phyloP scores from a whole-genome alignment of 202 grass and related monocot species.

The Carex arenaria region DNA sequence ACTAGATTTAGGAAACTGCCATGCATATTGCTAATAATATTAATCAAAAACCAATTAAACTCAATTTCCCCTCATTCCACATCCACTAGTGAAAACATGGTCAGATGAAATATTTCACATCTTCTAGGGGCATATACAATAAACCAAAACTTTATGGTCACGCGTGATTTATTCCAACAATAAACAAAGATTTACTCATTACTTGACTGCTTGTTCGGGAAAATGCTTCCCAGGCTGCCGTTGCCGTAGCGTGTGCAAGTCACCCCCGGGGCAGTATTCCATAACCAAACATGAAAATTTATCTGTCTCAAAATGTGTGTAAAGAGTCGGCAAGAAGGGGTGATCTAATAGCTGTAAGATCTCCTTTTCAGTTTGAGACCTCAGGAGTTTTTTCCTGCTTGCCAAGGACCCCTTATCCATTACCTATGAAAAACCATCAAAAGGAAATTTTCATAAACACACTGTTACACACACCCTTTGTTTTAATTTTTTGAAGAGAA shows the following conservation, averaged over 20 bases:
- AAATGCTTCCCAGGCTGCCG: constrained; percentile 84
- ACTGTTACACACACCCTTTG: too few species aligned
- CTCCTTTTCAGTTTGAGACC: constrained; percentile 83
- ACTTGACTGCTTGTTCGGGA: constrained; percentile 91
- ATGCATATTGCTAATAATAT: background rate
- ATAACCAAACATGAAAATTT: constrained; percentile 89
- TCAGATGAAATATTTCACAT: background rate
- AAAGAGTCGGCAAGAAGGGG: constrained; percentile 79
- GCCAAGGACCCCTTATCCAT: constrained; percentile 71
- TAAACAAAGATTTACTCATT: background rate
- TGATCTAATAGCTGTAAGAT: constrained; percentile 77
- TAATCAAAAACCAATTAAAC: background rate
- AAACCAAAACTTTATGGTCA: background rate
- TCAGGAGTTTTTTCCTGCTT: constrained; percentile 72
- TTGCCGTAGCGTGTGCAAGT: constrained; percentile 72
- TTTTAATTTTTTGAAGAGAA: background rate
- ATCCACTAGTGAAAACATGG: background rate
- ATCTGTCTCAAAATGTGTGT: constrained; percentile 84
- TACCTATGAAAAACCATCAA: constrained; percentile 13
- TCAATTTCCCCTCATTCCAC: background rate
- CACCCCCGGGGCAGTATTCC: constrained; percentile 83
- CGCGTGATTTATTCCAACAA: background rate
- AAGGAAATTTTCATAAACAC: background rate
- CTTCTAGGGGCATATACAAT: background rate
- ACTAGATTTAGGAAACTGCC: background rate